Evolutionary conservation across 495 filamentous ascomycete genomes (phyloP).

Genomic region (Zalerion maritima): DNA sequence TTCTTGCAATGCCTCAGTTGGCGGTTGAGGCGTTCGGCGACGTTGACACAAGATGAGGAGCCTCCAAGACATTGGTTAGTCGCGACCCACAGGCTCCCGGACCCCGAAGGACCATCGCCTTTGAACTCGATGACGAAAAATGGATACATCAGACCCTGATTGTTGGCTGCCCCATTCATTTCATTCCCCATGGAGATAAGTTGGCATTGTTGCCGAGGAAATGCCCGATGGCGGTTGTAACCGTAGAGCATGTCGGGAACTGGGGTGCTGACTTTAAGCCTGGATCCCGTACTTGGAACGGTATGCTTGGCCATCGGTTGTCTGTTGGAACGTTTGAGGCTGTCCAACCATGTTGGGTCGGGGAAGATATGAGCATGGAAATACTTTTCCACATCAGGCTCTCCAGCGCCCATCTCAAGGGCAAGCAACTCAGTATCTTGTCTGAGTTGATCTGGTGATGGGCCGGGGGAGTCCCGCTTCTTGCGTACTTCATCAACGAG

Average conservation of each 20-base stretch:
- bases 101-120: too few relatives aligned
- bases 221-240: slow-evolving; percentile 6
- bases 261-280: slow-evolving; percentile 11
- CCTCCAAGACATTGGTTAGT: slow-evolving; percentile 9
- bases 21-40: slow-evolving; percentile 7
- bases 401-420: slow-evolving; percentile 6
- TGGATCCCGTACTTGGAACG: slow-evolving; percentile 7
- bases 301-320: slow-evolving; percentile 9
- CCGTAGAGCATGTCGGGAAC: slow-evolving; percentile 13
- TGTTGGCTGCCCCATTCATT: slow-evolving; percentile 9
- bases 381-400: slow-evolving; percentile 9
- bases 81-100: slow-evolving; percentile 7
- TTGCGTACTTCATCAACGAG: slow-evolving; percentile 9
- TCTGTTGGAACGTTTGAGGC: slow-evolving; percentile 6
- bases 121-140: slow-evolving; percentile 9
- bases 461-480: slow-evolving; percentile 11
- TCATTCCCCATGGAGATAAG: slow-evolving; percentile 8
- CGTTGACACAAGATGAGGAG: slow-evolving; percentile 6
- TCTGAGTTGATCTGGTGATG: slow-evolving; percentile 8
- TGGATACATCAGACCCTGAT: slow-evolving; percentile 6
- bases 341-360: slow-evolving; percentile 4
- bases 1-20: slow-evolving; percentile 6
- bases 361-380: slow-evolving; percentile 7
- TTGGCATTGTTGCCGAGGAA: slow-evolving; percentile 6
- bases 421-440: slow-evolving; percentile 5